Evolutionary conservation across 2,329 filamentous ascomycete genomes (phyloP), one percentile per base, ranked within the genome.

Genomic region (Trichoderma polysporum): DNA sequence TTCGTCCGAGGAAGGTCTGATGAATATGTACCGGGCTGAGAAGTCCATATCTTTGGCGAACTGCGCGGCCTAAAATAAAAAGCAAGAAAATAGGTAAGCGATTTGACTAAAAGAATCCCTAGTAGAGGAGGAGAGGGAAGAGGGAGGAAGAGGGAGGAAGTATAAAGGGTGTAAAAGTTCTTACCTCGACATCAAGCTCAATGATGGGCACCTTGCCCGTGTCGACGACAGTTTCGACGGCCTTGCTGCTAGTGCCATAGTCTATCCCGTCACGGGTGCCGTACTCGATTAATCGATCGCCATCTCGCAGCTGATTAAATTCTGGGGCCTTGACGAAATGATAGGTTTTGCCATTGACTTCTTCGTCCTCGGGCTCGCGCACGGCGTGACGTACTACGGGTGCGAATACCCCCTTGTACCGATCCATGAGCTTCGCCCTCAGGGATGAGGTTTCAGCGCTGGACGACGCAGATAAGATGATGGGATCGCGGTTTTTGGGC

Each of bases 381-480:
- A 84, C 87, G 3, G 87, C 87, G 71, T 89, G 85, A 13, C 80
- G 81, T 15, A 83, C 76, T 10, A 87, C 85, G 56, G 78, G 79
- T 22, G 84, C 88, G 72, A 94, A 93, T 22, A 87, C 87, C 60
- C 87, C 85, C 7, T 86, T 86, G 74, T 88, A 87, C 65, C 85
- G 84, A 31, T 87, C 84, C 70, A 90, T 79, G 17, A 95, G 83
- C 69, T 85, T 84, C 66, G 84, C 84, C 62, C 90, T 79, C 50
- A 94, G 79, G 1, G 85, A 86, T 17, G 87, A 86, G 75, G 90
- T 91, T 52, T 88, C 88, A 9, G 84, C 81, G 63, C 86, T 86
- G 6, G 81, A 82, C 5, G 88, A 86, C 2, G 90, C 91, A 9
- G 88, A 88, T 69, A 95, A 81, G 69, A 94, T 85, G 69, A 94